Evolutionary conservation across 1,139 yeast species (phyloP).

Genomic region (Debaryomyces singareniensis): DNA sequence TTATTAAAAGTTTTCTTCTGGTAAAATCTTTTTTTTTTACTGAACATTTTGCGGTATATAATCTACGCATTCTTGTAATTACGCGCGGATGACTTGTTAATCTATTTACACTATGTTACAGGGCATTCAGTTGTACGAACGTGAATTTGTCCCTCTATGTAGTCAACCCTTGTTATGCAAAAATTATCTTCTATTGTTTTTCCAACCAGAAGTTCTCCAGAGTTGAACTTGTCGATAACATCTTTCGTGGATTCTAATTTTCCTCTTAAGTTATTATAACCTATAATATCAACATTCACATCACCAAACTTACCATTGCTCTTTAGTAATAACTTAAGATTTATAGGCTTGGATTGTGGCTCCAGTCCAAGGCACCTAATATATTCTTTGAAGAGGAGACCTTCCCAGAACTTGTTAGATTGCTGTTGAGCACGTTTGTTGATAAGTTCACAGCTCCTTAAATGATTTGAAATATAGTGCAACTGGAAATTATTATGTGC

Average conservation of each 20-base stretch:
- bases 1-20: not conserved
- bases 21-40: too few relatives aligned
- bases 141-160: conserved; percentile 25
- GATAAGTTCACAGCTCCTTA: conserved; percentile 26
- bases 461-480: conserved; percentile 18
- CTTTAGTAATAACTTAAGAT: conserved; percentile 20
- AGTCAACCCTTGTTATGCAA: conserved; percentile 22
- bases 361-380: conserved; percentile 11
- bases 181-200: conserved; percentile 14
- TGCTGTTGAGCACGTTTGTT: conserved; percentile 19
- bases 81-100: too few relatives aligned
- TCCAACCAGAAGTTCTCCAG: conserved; percentile 19
- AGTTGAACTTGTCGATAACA: conserved; percentile 14
- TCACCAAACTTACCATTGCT: conserved; percentile 23
- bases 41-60: not conserved
- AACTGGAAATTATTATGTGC: conserved; percentile 7
- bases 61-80: not conserved
- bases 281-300: conserved; percentile 20
- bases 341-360: conserved; percentile 13
- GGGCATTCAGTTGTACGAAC: conserved; percentile 7
- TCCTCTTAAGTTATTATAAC: conserved; percentile 19
- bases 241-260: conserved; percentile 17
- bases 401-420: conserved; percentile 34
- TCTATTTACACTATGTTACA: not conserved
- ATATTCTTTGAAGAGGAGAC: conserved; percentile 27